Conservation (phyloP, 352 stramenopile species). For the Lagenidium giganteum region DNA sequence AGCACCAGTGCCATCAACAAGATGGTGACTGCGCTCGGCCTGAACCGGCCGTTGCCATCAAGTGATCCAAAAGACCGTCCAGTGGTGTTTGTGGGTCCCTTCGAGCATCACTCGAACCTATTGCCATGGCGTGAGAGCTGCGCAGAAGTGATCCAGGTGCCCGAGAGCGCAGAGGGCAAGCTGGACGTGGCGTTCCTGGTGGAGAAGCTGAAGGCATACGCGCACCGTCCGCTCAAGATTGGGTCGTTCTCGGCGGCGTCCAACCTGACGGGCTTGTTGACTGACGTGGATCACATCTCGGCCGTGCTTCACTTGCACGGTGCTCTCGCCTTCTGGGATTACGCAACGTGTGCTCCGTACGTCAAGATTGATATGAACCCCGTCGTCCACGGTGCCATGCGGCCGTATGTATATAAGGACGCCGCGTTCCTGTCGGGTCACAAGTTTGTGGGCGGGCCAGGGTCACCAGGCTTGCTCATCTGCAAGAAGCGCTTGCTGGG, state of each 20-base stretch:
- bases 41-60: constrained; percentile 17
- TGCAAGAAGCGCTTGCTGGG: constrained; percentile 85
- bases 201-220: constrained; percentile 35
- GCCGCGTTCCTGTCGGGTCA: constrained; percentile 93
- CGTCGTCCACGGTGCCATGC: constrained; percentile 17
- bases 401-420: constrained; percentile 74
- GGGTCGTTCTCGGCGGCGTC: constrained; percentile 85
- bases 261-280: constrained; percentile 91
- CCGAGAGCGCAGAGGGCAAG: constrained; percentile 25
- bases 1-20: constrained; percentile 71
- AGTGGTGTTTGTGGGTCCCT: constrained; percentile 87
- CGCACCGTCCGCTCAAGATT: constrained; percentile 39
- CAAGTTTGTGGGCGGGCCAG: constrained; percentile 93
- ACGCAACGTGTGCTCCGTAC: constrained; percentile 90
- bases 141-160: constrained; percentile 55
- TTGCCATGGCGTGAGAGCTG: constrained; percentile 91
- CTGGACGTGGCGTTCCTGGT: constrained; percentile 50
- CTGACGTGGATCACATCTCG: constrained; percentile 80
- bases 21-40: constrained; percentile 44
- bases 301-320: constrained; percentile 83
- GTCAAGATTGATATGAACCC: constrained; percentile 93
- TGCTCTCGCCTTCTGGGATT: constrained; percentile 92
- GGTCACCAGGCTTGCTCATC: constrained; percentile 88
- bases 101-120: constrained; percentile 96
- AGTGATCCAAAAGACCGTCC: constrained; percentile 24